A percentile compares a stretch with the other conserved stretches of the same genome.
Evolutionary conservation across 129 eudicot species (phyloP).

Genomic region (Flaveria trinervia): DNA sequence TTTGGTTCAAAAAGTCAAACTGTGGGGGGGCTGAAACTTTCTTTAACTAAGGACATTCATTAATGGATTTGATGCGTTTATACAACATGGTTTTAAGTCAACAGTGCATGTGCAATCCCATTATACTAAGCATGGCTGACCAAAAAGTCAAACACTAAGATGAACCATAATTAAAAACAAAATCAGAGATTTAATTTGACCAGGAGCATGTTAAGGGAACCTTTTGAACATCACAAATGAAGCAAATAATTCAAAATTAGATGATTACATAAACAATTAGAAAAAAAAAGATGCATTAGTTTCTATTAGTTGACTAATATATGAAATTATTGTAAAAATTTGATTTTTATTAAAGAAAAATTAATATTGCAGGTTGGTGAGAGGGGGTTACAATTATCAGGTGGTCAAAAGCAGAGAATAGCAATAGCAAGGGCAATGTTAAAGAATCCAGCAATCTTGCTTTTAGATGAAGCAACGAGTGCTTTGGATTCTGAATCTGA

Average conservation of each 20-base stretch:
- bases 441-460: slow-evolving; percentile 88
- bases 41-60: slow-evolving; percentile 46
- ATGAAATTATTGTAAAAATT: slow-evolving; percentile 20
- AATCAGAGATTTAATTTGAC: slow-evolving; percentile 33
- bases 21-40: slow-evolving; percentile 41
- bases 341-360: not conserved
- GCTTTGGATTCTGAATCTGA: slow-evolving; percentile 96
- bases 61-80: slow-evolving; percentile 33
- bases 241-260: slow-evolving; percentile 30
- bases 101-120: slow-evolving; percentile 72
- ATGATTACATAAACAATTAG: slow-evolving; percentile 16
- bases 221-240: slow-evolving; percentile 28
- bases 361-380: slow-evolving; percentile 71
- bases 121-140: slow-evolving; percentile 32
- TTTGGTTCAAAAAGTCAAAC: slow-evolving; percentile 31
- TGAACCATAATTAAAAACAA: slow-evolving; percentile 30
- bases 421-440: slow-evolving; percentile 98
- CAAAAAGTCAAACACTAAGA: slow-evolving; percentile 26
- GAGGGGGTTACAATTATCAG: slow-evolving; percentile 90
- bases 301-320: slow-evolving; percentile 22
- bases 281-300: not conserved
- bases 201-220: slow-evolving; percentile 38
- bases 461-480: slow-evolving; percentile 92
- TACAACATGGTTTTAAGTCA: slow-evolving; percentile 69
- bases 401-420: slow-evolving; percentile 96